Percentiles rank a stretch among this genome's conserved stretches.
Conservation (phyloP, 768 basidiomycete species). For the Gelatoporia subvermispora region DNA sequence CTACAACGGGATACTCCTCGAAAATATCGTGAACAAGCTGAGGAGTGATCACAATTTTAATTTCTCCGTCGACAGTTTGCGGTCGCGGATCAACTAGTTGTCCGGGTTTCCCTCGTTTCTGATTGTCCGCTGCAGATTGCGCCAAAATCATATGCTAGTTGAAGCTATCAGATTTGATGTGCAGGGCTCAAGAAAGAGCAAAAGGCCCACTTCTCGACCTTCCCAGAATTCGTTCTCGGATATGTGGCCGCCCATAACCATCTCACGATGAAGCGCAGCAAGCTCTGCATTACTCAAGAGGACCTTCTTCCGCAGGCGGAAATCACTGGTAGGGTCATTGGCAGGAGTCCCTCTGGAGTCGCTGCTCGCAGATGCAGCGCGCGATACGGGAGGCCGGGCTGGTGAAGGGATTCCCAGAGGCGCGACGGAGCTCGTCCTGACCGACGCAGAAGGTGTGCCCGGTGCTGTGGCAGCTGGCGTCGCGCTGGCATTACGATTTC, state of each 20-base stretch:
- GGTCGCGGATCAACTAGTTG: conserved; percentile 87
- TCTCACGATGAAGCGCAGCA: conserved; percentile 75
- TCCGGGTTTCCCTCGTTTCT: conserved; percentile 77
- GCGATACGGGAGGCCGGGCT: conserved; percentile 48
- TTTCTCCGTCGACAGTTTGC: conserved; percentile 79
- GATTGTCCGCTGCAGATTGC: conserved; percentile 67
- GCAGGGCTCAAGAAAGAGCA: conserved; percentile 4
- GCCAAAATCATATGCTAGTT: conserved; percentile 69
- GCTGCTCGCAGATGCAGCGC: conserved; percentile 60
- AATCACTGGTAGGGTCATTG: conserved; percentile 60
- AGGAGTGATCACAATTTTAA: conserved; percentile 86
- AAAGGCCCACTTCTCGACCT: conserved; percentile 70
- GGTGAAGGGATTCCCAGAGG: conserved; percentile 27
- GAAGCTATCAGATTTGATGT: conserved; percentile 21
- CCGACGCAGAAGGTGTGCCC: conserved; percentile 25
- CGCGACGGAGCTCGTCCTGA: conserved; percentile 14
- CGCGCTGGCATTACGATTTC: conserved; percentile 46
- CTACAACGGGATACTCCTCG: conserved; percentile 94
- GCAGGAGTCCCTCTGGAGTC: conserved; percentile 49
- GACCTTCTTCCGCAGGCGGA: conserved; percentile 73
- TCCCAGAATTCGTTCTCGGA: conserved; percentile 97
- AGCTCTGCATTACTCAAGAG: conserved; percentile 76
- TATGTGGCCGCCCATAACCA: conserved; percentile 82
- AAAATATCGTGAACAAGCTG: conserved; percentile 95
- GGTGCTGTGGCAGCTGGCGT: conserved; percentile 14